Conservation (phyloP, 495 filamentous ascomycete genomes). For the Penicillium turbatum region DNA sequence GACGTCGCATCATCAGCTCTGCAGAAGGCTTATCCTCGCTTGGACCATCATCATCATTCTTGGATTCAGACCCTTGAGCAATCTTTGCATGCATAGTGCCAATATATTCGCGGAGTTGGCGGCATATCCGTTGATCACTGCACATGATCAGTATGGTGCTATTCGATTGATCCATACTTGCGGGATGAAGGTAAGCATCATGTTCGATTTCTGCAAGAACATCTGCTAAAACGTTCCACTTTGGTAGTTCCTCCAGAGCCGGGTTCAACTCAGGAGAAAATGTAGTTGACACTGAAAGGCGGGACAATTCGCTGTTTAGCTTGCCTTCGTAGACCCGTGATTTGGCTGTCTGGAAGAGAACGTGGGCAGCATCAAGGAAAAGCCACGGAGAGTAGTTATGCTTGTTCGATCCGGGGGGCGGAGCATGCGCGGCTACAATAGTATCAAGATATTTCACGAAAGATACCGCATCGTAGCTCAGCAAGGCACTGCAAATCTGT, state of each 20-base stretch:
- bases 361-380: slow-evolving; percentile 91
- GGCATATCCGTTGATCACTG: slow-evolving; percentile 78
- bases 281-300: slow-evolving; percentile 26
- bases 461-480: slow-evolving; percentile 85
- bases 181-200: slow-evolving; percentile 81
- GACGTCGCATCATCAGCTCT: slow-evolving; percentile 81
- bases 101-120: slow-evolving; percentile 85
- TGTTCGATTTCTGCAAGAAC: slow-evolving; percentile 90
- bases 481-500: slow-evolving; percentile 48
- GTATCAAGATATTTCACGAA: slow-evolving; percentile 94
- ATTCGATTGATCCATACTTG: slow-evolving; percentile 74
- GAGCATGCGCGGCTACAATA: slow-evolving; percentile 83
- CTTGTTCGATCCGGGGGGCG: slow-evolving; percentile 79
- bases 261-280: slow-evolving; percentile 71
- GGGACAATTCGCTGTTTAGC: slow-evolving; percentile 41
- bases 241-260: slow-evolving; percentile 91
- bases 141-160: slow-evolving; percentile 94
- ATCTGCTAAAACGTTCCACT: slow-evolving; percentile 84
- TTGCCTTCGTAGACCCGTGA: slow-evolving; percentile 81
- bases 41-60: slow-evolving; percentile 36
- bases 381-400: slow-evolving; percentile 94
- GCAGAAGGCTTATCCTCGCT: slow-evolving; percentile 61
- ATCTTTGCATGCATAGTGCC: slow-evolving; percentile 81
- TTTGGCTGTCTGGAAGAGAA: slow-evolving; percentile 88
- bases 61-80: slow-evolving; percentile 25